A percentile compares a stretch with the other conserved stretches of the same genome.
Evolutionary conservation across 768 basidiomycete genomes (phyloP).

Genomic region (Hygrocybe punicea): DNA sequence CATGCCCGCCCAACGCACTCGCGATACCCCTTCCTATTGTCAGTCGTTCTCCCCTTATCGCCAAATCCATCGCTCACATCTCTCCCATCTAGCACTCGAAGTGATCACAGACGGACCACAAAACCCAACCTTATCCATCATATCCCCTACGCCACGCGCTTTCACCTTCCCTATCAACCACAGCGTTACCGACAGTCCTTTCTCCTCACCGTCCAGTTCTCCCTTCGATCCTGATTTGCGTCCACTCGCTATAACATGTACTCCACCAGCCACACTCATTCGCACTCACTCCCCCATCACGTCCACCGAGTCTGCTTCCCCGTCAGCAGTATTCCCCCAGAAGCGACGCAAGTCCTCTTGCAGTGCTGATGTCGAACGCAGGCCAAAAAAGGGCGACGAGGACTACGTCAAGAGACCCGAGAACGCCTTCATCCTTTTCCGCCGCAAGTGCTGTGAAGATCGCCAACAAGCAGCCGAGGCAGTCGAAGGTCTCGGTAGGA

Average conservation of each 20-base stretch:
- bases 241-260: conserved; percentile 44
- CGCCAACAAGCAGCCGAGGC: conserved; percentile 57
- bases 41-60: conserved; percentile 19
- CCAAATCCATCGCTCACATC: not conserved
- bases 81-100: conserved; percentile 56
- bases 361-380: conserved; percentile 43
- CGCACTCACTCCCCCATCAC: conserved; percentile 45
- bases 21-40: conserved; percentile 62
- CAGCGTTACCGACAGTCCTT: conserved; percentile 64
- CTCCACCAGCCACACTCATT: conserved; percentile 26
- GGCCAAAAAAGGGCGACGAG: conserved; percentile 71
- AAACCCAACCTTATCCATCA: conserved; percentile 54
- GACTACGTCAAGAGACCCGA: conserved; percentile 82
- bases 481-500: conserved; percentile 50
- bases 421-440: conserved; percentile 83
- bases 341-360: conserved; percentile 53
- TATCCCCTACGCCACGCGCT: conserved; percentile 69
- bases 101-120: conserved; percentile 64
- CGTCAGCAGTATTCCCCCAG: conserved; percentile 33
- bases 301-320: conserved; percentile 38
- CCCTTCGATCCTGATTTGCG: conserved; percentile 73
- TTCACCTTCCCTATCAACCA: conserved; percentile 63
- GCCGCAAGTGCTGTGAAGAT: conserved; percentile 73
- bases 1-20: conserved; percentile 80
- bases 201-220: conserved; percentile 61